These are phyloP conservation scores for Hawksworthiomyces lignivorus DNA, from an alignment of 2,329 filamentous ascomycete species.

Conservation along the genomic window DNA sequence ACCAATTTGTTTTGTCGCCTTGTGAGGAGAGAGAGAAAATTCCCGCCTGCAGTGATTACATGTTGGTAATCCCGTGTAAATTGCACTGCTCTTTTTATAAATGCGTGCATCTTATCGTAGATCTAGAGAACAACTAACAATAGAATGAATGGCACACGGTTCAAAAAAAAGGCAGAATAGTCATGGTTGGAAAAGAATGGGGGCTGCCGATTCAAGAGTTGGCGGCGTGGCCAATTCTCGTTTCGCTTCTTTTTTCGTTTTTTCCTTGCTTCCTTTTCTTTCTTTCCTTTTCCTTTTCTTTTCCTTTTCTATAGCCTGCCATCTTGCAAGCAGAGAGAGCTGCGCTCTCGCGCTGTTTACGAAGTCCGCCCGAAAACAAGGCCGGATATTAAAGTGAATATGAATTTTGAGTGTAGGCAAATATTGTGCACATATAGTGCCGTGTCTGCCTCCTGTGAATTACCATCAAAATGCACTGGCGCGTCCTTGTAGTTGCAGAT, in stretches of 20 bases:
- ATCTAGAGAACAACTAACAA: no score
- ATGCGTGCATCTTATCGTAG: no score
- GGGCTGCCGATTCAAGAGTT: no score
- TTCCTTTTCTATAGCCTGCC: neutral
- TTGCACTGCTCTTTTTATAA: no score
- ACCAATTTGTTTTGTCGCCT: neutral
- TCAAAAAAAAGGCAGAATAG: neutral
- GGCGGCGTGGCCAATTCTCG: no score
- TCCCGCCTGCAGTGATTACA: slow-evolving; percentile 3
- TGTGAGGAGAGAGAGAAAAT: slow-evolving; percentile 3
- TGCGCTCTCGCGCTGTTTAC: neutral
- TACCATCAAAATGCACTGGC: neutral
- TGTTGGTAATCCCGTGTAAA: neutral
- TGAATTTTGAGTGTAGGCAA: neutral
- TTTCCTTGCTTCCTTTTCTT: neutral
- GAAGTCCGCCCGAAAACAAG: slow-evolving; percentile 5
- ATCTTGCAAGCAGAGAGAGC: no score
- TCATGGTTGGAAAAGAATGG: neutral
- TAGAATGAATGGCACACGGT: no score
- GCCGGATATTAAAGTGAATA: slow-evolving; percentile 4
- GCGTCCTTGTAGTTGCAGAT: no score
- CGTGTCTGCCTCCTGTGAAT: neutral
- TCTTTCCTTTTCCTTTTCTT: neutral
- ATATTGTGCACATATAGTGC: neutral
- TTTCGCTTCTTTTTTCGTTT: neutral